Base-by-base conservation (phyloP, 1,284 basidiomycete genomes). In the Microbotryum saponariae region DNA sequence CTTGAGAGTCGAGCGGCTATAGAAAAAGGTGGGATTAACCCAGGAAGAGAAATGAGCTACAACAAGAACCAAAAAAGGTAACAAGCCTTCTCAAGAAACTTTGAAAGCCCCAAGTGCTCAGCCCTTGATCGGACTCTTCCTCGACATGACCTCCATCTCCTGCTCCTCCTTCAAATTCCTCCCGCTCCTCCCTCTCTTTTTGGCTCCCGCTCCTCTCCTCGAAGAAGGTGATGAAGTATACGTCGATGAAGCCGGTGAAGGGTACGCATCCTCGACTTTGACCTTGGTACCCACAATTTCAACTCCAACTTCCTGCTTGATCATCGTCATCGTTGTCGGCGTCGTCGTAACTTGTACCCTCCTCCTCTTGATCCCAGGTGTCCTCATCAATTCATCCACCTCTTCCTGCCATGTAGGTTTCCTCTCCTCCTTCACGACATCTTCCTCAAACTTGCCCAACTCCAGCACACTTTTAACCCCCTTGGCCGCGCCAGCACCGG, bases 341-440 rank as follows among this genome's bases (percentile, higher is more conserved):
- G 42, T 8, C 18, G 31, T 21, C 18, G 25, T 25, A 23, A 48
- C 27, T 37, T 51, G 21, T 12, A 31, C 33, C 33, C 51, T 53
- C n/a, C 51, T 23, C 25, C 51, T 25, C 31, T 53, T 53, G 12
- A 23, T 33, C 21, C 50, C 56, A 21, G 65, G 65, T 4, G 46
- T 52, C 1, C 58, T 61, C 18, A 63, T 61, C 18, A 66, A 25
- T 14, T 54, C 65, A 2, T 51, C 48, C 6, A 66, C 61, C 25
- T 66, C 62, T 45, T 66, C 65, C 18, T 66, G 61, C 9, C 63
- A 66, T 21, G 56, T 63, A 23, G 52, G n/a, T 51, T 61, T 66
- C 14, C 49, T 45, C 44, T 53, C 42, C 25, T 16, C 12, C 33
- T 23, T 23, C 25, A 45, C 50, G 0, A 18, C 58, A 21, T 57